Conservation (phyloP, 495 filamentous ascomycete species). For the Aspergillus leporis region DNA sequence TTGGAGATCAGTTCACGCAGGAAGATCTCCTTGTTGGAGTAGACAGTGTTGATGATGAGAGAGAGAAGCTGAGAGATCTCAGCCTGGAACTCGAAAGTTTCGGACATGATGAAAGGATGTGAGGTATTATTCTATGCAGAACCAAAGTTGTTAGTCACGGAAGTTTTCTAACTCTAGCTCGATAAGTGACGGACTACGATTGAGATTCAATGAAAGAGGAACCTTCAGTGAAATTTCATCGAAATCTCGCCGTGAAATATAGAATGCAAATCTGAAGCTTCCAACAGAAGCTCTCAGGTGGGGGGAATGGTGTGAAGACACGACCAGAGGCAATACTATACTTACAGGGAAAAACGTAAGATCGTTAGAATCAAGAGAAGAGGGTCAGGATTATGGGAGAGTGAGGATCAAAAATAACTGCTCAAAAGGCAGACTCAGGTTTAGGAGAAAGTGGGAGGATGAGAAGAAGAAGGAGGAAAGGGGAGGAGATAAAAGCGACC, state of each 20-base stretch:
- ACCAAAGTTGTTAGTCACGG: constrained; percentile 5
- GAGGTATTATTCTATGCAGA: constrained; percentile 16
- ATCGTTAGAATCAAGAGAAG: not conserved
- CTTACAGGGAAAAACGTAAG: not conserved
- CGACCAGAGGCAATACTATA: not conserved
- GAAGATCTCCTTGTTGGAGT: constrained; percentile 99
- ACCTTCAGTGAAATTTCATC: not conserved
- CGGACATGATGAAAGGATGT: constrained; percentile 69
- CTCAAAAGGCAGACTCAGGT: not conserved
- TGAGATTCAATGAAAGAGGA: not conserved
- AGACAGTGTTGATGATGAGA: constrained; percentile 99
- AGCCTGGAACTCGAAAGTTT: constrained; percentile 99
- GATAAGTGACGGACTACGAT: too few relatives aligned
- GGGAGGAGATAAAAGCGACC: constrained; percentile 12
- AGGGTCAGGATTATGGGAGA: not conserved
- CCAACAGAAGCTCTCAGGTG: not conserved
- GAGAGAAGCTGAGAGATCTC: constrained; percentile 99
- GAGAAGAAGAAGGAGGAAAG: constrained; percentile 6
- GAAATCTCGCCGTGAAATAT: not conserved
- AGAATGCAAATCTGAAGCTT: not conserved
- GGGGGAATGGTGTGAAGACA: not conserved
- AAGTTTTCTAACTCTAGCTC: not conserved
- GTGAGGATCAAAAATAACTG: not conserved
- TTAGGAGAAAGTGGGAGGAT: not conserved
- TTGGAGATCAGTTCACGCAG: constrained; percentile 97